Conservation (phyloP, 179 eudicot genomes). For the Spergularia azorica region DNA sequence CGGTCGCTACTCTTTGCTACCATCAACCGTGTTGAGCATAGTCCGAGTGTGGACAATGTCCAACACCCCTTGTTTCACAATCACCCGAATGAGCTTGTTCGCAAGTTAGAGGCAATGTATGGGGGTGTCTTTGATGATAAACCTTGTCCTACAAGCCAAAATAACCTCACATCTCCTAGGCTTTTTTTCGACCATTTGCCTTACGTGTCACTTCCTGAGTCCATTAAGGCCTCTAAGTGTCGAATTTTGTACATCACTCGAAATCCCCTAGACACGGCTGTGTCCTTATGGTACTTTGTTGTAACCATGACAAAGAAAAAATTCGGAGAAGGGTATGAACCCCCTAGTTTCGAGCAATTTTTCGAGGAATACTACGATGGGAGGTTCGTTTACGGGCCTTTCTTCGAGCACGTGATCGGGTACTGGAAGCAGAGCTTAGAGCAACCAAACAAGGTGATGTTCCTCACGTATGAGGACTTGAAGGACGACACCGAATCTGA, state of each 20-base stretch:
- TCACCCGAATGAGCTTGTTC: conserved; percentile 5
- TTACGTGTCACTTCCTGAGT: not conserved
- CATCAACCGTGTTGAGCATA: not conserved
- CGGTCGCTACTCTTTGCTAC: not conserved
- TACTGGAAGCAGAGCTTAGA: no score
- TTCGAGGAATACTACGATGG: conserved; percentile 11
- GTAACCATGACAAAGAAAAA: not conserved
- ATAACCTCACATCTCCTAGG: not conserved
- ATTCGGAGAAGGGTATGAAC: not conserved
- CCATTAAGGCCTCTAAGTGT: conserved; percentile 1
- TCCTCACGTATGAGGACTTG: not conserved
- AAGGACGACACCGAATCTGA: not conserved
- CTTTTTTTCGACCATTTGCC: no score
- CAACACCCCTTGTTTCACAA: conserved; percentile 2
- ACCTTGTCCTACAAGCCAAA: not conserved
- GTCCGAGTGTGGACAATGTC: not conserved
- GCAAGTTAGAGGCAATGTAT: not conserved
- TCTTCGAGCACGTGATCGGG: no score
- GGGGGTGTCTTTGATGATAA: not conserved
- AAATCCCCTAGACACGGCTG: conserved; percentile 11
- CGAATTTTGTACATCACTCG: conserved; percentile 8
- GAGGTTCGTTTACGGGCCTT: not conserved
- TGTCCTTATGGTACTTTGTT: not conserved
- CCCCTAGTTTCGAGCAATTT: not conserved
- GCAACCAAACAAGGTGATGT: no score